Evolutionary conservation across 179 eudicot genomes (phyloP).

Genomic region (Vitellaria paradoxa): DNA sequence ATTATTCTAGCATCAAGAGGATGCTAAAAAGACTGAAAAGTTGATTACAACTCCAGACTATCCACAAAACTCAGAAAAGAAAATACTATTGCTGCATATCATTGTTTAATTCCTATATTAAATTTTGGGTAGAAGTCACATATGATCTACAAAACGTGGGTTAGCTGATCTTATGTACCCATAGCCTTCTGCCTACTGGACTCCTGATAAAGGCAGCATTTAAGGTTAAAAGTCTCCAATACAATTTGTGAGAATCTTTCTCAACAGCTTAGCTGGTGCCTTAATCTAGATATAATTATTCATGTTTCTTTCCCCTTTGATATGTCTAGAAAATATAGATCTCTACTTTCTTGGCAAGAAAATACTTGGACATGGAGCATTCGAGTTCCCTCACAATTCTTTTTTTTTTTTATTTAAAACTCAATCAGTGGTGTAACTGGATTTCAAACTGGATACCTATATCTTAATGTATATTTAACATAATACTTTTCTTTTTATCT

Average conservation of each 20-base stretch:
- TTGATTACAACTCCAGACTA: too few species aligned
- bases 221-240: background rate
- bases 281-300: background rate
- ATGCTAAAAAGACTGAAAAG: too few species aligned
- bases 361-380: background rate
- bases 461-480: too few species aligned
- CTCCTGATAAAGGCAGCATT: background rate
- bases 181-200: too few species aligned
- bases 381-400: background rate
- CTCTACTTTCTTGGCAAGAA: background rate
- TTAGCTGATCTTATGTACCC: too few species aligned
- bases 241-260: background rate
- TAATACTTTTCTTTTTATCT: too few species aligned
- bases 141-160: background rate
- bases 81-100: background rate
- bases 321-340: background rate
- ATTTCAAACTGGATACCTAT: too few species aligned
- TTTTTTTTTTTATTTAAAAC: too few species aligned
- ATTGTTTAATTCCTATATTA: background rate
- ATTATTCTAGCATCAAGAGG: too few species aligned
- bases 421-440: too few species aligned
- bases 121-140: background rate
- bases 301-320: too few species aligned
- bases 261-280: background rate
- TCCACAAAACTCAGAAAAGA: too few species aligned